phyloP scores from a whole-genome alignment of 352 stramenopile genomes.

The Globisporangium polare region DNA sequence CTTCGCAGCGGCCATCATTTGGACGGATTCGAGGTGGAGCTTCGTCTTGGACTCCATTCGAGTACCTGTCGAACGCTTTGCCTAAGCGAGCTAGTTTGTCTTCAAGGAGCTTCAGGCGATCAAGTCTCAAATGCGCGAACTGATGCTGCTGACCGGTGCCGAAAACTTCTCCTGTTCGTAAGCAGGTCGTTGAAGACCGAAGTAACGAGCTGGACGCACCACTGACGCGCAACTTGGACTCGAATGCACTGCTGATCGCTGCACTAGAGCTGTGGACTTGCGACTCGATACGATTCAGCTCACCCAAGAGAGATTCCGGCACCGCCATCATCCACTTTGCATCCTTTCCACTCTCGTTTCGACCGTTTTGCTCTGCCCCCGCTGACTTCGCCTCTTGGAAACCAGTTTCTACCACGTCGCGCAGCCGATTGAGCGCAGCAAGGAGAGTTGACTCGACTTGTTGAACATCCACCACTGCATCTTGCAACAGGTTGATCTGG shows the following conservation, averaged over 20 bases:
- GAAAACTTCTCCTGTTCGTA: slow-evolving; percentile 17
- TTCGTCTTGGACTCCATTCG: background rate
- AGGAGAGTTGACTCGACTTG: slow-evolving; percentile 34
- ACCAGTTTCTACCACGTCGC: slow-evolving; percentile 33
- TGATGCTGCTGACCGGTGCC: slow-evolving; percentile 6
- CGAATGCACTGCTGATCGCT: slow-evolving; percentile 18
- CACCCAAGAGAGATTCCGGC: slow-evolving; percentile 28
- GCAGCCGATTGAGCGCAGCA: slow-evolving; percentile 35
- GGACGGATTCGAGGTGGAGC: background rate
- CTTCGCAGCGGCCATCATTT: background rate
- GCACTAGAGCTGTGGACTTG: slow-evolving; percentile 24
- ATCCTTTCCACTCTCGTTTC: slow-evolving; percentile 5
- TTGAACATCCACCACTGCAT: slow-evolving; percentile 29
- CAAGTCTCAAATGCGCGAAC: slow-evolving; percentile 7
- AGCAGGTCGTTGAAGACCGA: slow-evolving; percentile 11
- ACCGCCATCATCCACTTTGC: slow-evolving; percentile 44
- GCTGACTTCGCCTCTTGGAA: slow-evolving; percentile 37
- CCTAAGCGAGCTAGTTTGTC: slow-evolving; percentile 2
- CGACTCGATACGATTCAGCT: slow-evolving; percentile 28
- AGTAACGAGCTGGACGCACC: slow-evolving; percentile 22
- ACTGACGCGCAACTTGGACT: slow-evolving; percentile 33
- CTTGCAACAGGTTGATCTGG: slow-evolving; percentile 41
- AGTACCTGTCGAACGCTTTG: background rate
- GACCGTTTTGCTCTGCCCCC: slow-evolving; percentile 29
- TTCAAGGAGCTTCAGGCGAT: slow-evolving; percentile 12